Percentiles rank a stretch among this genome's conserved stretches.
Evolutionary conservation across 176 grass and related monocot species (phyloP).

Genomic region (Poa pratensis): DNA sequence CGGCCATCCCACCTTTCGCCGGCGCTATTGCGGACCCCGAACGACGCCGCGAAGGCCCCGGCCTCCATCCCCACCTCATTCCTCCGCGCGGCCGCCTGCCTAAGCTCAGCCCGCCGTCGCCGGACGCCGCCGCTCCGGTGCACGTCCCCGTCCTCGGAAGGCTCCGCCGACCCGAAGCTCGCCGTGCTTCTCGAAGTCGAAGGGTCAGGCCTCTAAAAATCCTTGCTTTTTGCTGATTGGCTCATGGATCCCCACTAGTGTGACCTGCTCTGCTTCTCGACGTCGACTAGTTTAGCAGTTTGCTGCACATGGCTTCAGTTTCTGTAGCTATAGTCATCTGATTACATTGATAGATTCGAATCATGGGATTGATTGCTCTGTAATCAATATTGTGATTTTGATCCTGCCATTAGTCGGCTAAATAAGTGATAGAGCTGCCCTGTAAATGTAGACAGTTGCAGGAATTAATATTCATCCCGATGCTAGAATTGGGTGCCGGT

Average conservation of each 20-base stretch:
- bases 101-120: conserved; percentile 6
- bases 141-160: neutral
- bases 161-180: neutral
- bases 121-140: conserved; percentile 25
- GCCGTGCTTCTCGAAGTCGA: conserved; percentile 66
- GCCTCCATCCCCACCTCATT: neutral
- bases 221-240: conserved; percentile 8
- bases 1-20: neutral
- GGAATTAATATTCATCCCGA: neutral
- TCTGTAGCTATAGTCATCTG: conserved; percentile 6
- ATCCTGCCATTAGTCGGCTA: too few species aligned
- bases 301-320: neutral
- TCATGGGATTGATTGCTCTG: too few species aligned
- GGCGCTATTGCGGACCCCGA: neutral
- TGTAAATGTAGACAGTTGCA: neutral
- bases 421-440: neutral
- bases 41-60: neutral
- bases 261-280: neutral
- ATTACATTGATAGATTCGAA: too few species aligned
- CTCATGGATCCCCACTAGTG: neutral
- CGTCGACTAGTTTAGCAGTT: neutral
- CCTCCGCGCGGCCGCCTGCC: conserved; percentile 17
- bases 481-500: neutral
- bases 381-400: too few species aligned
- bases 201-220: conserved; percentile 45